Base-by-base conservation (phyloP, 2,329 filamentous ascomycete species). In the Phyllosticta paracitricarpa region DNA sequence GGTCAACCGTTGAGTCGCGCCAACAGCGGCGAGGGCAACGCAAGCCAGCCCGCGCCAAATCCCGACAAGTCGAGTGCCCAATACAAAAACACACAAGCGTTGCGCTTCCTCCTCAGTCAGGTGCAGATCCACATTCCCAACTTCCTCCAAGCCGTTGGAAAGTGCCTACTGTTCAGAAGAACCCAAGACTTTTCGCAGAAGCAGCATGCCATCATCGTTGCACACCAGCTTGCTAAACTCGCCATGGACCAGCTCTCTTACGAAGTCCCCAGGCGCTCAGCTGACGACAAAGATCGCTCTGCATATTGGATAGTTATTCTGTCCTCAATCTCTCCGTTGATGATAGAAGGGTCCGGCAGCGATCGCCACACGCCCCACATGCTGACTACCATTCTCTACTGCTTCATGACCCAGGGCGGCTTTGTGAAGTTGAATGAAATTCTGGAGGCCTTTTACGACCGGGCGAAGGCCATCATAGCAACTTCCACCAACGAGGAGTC, bases 91-190 rank as follows among this genome's bases (percentile, higher is more conserved):
- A 91, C 88, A 51, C 85, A 88, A 69, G 87, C 84, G 12, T 79
- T 97, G 54, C 84, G 88, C 48, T 87, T 86, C 66, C 78, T 97
- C 10, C 80, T 97, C 12, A 87, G 88, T 68, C 87, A 89, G 35
- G 83, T 95, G 67, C 86, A 92, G 24, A 85, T 86, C 8, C 87
- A 87, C 2, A 88, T 92, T n/a, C 88, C 90, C 19, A 87, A 89
- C 0, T 89, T 97, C 66, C 88, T 96, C 70, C 90, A 96, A 69
- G 87, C 86, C 1, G 78, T 97, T 53, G 93, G 93, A 12, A 94
- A 91, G 72, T 84, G 88, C 17, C 78, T 97, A 24, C 80, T 96
- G 3, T 84, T 85, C 53, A 88, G 90, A 62, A 85, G 91, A 57
- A 85, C 85, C 64, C 81, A 84, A 28, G 91, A 97, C 67, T 68